These are phyloP conservation scores for Ceratocystis variospora DNA, from an alignment of 2,329 filamentous ascomycete genomes.

Conservation along the genomic window DNA sequence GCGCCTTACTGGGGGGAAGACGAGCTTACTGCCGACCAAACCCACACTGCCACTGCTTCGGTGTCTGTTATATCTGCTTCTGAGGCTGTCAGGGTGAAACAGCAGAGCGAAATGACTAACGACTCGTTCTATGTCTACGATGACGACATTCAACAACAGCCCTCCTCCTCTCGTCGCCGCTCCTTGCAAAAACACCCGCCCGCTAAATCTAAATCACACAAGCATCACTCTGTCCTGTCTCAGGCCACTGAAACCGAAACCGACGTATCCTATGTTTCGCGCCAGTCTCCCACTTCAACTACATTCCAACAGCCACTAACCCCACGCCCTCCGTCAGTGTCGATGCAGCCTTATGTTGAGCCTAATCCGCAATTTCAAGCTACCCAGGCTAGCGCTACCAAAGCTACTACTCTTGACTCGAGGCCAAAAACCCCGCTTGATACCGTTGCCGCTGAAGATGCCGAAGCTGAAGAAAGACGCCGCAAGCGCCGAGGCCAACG, in stretches of 20 bases:
- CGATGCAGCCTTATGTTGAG: neutral
- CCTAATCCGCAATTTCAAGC: neutral
- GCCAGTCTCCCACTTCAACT: slow-evolving; percentile 16
- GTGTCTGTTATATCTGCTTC: neutral
- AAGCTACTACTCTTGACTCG: neutral
- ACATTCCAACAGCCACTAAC: slow-evolving; percentile 18
- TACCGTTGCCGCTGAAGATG: slow-evolving; percentile 12
- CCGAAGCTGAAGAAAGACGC: slow-evolving; percentile 15
- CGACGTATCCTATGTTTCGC: slow-evolving; percentile 7
- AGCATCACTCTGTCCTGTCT: neutral
- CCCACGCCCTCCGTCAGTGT: slow-evolving; percentile 14
- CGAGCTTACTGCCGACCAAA: neutral
- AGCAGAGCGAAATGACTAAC: slow-evolving; percentile 17
- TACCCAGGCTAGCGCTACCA: neutral
- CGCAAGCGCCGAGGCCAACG: slow-evolving; percentile 18
- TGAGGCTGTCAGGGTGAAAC: slow-evolving; percentile 12
- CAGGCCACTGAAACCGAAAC: slow-evolving; percentile 9
- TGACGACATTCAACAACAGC: slow-evolving; percentile 7
- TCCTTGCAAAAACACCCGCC: neutral
- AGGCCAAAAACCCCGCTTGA: slow-evolving; percentile 15
- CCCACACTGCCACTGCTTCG: neutral
- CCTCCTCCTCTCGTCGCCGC: slow-evolving; percentile 2
- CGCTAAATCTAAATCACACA: neutral
- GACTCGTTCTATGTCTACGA: slow-evolving; percentile 14
- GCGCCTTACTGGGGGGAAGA: slow-evolving; percentile 14